phyloP scores from a whole-genome alignment of 2,329 filamentous ascomycete species.

The Pseudocercospora fijiensis region DNA sequence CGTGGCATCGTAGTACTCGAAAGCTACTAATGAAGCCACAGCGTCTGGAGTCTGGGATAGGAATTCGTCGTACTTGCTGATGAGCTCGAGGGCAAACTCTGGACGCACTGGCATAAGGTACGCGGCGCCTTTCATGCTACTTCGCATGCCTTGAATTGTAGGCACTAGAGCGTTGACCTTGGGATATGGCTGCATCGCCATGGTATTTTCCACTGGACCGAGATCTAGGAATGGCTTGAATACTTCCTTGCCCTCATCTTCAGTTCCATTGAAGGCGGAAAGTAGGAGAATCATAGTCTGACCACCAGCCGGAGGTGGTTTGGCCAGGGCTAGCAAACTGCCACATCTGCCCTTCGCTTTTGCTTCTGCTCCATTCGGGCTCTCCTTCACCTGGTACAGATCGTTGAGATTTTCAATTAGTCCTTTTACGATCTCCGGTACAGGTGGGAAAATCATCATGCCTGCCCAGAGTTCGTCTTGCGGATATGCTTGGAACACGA shows the following conservation, averaged over 20 bases:
- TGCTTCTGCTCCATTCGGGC: slow-evolving; percentile 18
- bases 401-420: slow-evolving; percentile 27
- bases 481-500: slow-evolving; percentile 40
- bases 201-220: slow-evolving; percentile 27
- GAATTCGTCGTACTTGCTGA: slow-evolving; percentile 28
- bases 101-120: slow-evolving; percentile 28
- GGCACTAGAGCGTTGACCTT: slow-evolving; percentile 31
- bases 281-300: slow-evolving; percentile 28
- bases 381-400: slow-evolving; percentile 24
- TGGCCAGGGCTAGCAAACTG: slow-evolving; percentile 25
- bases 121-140: slow-evolving; percentile 33
- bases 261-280: slow-evolving; percentile 21
- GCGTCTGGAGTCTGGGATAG: slow-evolving; percentile 24
- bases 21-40: slow-evolving; percentile 25
- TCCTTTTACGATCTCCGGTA: slow-evolving; percentile 20
- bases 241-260: slow-evolving; percentile 26
- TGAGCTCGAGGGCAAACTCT: slow-evolving; percentile 26
- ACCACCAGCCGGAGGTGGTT: slow-evolving; percentile 29
- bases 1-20: slow-evolving; percentile 31
- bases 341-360: slow-evolving; percentile 23
- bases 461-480: slow-evolving; percentile 41
- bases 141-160: slow-evolving; percentile 24
- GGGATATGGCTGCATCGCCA: slow-evolving; percentile 26
- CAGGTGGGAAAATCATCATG: slow-evolving; percentile 39
- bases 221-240: slow-evolving; percentile 29